These are phyloP conservation scores for rapeseed (Brassica napus) DNA, from an alignment of 345 rosid species.

Conservation along the genomic window Da-Ae NC_063442.1:37841501-37842000, in stretches of 20 bases:
- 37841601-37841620: background rate
- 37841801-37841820: conserved; percentile 12
- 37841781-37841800: background rate
- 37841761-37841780: background rate
- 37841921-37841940: background rate
- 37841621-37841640: background rate
- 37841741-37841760: background rate
- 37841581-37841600: background rate
- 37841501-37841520: background rate
- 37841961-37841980: background rate
- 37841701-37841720: background rate
- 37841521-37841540: background rate
- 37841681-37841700: no score
- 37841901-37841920: background rate
- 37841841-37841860: background rate
- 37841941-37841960: background rate
- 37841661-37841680: no score
- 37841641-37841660: background rate
- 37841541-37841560: background rate
- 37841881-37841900: background rate
- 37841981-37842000: background rate
- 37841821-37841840: background rate
- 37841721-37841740: background rate
- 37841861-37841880: background rate
- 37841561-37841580: background rate